Evolutionary conservation across 2,329 filamentous ascomycete genomes (phyloP).

Genomic region (Pseudocercospora ulei): DNA sequence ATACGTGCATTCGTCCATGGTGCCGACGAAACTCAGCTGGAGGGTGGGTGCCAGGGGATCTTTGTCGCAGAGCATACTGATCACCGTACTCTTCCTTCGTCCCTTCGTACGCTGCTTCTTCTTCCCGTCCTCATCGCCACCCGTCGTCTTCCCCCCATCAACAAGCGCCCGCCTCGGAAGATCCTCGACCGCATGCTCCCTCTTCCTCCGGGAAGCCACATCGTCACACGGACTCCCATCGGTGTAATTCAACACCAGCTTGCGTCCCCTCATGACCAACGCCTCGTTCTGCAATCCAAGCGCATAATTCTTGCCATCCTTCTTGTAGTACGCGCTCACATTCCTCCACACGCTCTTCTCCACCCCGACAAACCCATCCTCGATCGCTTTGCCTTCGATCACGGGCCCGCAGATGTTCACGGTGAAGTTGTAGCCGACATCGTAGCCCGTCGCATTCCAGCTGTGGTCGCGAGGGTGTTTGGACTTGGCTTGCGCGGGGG

Average conservation of each 20-base stretch:
- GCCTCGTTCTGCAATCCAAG: constrained; percentile 57
- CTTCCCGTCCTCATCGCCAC: constrained; percentile 33
- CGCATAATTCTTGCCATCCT: constrained; percentile 58
- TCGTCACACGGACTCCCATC: constrained; percentile 42
- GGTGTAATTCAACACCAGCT: constrained; percentile 47
- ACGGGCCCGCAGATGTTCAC: constrained; percentile 71
- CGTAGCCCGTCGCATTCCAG: constrained; percentile 59
- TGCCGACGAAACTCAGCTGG: constrained; percentile 69
- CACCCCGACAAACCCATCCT: constrained; percentile 51
- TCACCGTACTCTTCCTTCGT: constrained; percentile 70
- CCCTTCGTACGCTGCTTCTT: constrained; percentile 38
- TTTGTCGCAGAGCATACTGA: constrained; percentile 86
- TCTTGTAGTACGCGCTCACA: constrained; percentile 67
- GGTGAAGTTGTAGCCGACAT: constrained; percentile 73
- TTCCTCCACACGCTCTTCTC: constrained; percentile 56
- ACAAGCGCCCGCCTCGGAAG: constrained; percentile 35
- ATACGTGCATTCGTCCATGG: constrained; percentile 81
- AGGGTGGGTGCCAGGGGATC: constrained; percentile 62
- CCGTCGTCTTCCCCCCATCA: constrained; percentile 31
- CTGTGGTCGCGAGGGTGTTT: constrained; percentile 51
- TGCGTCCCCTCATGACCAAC: constrained; percentile 55
- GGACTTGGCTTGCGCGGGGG: constrained; percentile 39
- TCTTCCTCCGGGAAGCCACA: constrained; percentile 30
- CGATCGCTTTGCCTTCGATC: constrained; percentile 54
- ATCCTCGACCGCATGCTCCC: constrained; percentile 21